These are phyloP conservation scores for Chlorencoelia australis DNA, from an alignment of 2,329 filamentous ascomycete species.

Conservation along the genomic window DNA sequence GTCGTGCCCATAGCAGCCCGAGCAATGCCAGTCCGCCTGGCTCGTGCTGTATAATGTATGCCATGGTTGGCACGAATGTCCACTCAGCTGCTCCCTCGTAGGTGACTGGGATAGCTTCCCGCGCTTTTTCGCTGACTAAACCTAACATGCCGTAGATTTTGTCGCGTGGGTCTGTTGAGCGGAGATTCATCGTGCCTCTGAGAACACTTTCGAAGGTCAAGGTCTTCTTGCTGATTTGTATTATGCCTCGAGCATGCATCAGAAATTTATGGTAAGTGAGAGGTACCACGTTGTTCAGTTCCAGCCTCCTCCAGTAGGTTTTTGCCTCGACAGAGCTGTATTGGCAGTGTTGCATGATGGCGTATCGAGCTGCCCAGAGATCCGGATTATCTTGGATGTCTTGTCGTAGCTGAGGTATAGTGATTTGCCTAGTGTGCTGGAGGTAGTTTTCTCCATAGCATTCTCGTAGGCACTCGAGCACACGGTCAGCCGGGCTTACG, in stretches of 20 bases:
- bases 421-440: not conserved
- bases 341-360: slow-evolving; percentile 3
- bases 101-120: slow-evolving; percentile 3
- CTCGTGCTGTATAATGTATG: slow-evolving; percentile 5
- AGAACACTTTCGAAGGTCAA: slow-evolving; percentile 1
- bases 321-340: slow-evolving; percentile 3
- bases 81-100: slow-evolving; percentile 5
- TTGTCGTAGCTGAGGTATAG: not conserved
- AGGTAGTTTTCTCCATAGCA: slow-evolving; percentile 1
- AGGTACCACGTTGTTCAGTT: slow-evolving; percentile 3
- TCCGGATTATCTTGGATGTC: not conserved
- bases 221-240: not conserved
- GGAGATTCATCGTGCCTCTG: slow-evolving; percentile 5
- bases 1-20: slow-evolving; percentile 4
- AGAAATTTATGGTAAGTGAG: slow-evolving; percentile 5
- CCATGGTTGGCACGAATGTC: slow-evolving; percentile 6
- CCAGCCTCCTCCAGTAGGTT: slow-evolving; percentile 5
- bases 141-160: slow-evolving; percentile 10
- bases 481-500: not conserved
- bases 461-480: not conserved
- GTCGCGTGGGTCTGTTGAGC: slow-evolving; percentile 7
- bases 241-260: slow-evolving; percentile 4
- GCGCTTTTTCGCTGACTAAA: slow-evolving; percentile 1
- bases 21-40: slow-evolving; percentile 3
- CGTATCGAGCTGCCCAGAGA: slow-evolving; percentile 1